Percentiles rank a stretch among this genome's conserved stretches.
phyloP scores from a whole-genome alignment of 1,284 basidiomycete species.

The Spongiforma sp. region DNA sequence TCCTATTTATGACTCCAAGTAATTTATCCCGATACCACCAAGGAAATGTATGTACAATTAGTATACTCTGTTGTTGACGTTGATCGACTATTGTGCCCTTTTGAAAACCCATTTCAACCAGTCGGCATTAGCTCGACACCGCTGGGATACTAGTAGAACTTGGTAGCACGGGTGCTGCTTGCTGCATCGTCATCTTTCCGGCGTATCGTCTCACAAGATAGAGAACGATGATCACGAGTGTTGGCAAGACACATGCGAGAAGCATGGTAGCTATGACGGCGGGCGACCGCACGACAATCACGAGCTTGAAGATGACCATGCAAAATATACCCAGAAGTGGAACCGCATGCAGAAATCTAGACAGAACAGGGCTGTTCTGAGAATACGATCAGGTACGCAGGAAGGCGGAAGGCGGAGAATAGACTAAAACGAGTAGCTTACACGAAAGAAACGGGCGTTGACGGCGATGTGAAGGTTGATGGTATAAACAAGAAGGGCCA shows the following conservation, averaged over 20 bases:
- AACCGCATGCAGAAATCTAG: conserved; percentile 29
- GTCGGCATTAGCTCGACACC: not conserved
- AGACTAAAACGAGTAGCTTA: conserved; percentile 5
- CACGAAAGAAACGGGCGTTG: conserved; percentile 24
- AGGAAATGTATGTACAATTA: conserved; percentile 5
- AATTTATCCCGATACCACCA: conserved; percentile 18
- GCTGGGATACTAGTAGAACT: not conserved
- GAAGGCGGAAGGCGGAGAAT: not conserved
- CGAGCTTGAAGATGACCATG: conserved; percentile 26
- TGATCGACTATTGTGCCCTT: not conserved
- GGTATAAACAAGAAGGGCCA: conserved; percentile 37
- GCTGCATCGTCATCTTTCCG: conserved; percentile 2
- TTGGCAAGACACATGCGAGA: conserved; percentile 28
- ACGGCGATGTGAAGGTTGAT: conserved; percentile 33
- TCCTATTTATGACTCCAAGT: too few species aligned
- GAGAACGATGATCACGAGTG: conserved; percentile 14
- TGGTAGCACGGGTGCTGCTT: not conserved
- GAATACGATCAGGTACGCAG: not conserved
- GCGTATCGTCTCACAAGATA: conserved; percentile 13
- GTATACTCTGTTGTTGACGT: not conserved
- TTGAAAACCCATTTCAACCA: not conserved
- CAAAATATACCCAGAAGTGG: conserved; percentile 34
- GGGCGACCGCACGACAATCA: conserved; percentile 25
- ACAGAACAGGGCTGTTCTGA: conserved; percentile 22
- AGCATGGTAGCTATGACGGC: conserved; percentile 22